These are phyloP conservation scores for Lactarius quietus DNA, from an alignment of 768 basidiomycete species.

Conservation along the genomic window DNA sequence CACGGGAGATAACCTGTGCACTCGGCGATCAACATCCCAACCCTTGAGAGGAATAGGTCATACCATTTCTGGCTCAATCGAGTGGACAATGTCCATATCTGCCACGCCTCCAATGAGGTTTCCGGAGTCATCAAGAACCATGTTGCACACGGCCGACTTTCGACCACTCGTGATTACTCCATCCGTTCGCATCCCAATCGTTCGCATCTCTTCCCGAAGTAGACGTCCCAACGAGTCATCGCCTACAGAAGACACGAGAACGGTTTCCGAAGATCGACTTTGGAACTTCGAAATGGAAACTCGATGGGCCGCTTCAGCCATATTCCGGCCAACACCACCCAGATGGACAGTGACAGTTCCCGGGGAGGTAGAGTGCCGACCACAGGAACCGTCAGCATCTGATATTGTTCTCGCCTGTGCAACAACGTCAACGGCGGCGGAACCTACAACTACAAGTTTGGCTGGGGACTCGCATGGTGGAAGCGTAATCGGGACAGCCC, in stretches of 20 bases:
- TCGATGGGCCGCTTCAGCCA: slow-evolving; percentile 86
- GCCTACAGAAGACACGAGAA: slow-evolving; percentile 76
- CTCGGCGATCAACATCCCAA: neutral
- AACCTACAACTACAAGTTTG: slow-evolving; percentile 72
- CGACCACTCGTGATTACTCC: slow-evolving; percentile 52
- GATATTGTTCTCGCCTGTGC: slow-evolving; percentile 42
- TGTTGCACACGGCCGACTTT: slow-evolving; percentile 80
- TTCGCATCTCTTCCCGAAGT: slow-evolving; percentile 51
- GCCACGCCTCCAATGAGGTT: slow-evolving; percentile 82
- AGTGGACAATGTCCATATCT: slow-evolving; percentile 75
- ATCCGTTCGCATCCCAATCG: slow-evolving; percentile 76
- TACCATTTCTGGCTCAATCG: slow-evolving; percentile 47
- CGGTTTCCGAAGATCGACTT: slow-evolving; percentile 34
- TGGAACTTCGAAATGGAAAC: slow-evolving; percentile 39
- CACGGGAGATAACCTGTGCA: slow-evolving; percentile 50
- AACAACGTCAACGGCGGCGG: slow-evolving; percentile 87
- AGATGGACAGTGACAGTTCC: slow-evolving; percentile 68
- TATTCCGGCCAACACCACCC: slow-evolving; percentile 94
- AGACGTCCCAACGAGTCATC: slow-evolving; percentile 73
- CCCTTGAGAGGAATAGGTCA: slow-evolving; percentile 9
- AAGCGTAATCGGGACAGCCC: neutral
- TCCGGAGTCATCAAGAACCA: slow-evolving; percentile 71
- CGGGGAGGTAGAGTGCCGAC: slow-evolving; percentile 72
- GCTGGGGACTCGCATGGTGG: slow-evolving; percentile 29
- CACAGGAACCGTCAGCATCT: slow-evolving; percentile 33